Percentiles rank a stretch among this genome's conserved stretches.
These are phyloP conservation scores for Chondrostereum purpureum DNA, from an alignment of 1,284 basidiomycete genomes.

Conservation along the genomic window DNA sequence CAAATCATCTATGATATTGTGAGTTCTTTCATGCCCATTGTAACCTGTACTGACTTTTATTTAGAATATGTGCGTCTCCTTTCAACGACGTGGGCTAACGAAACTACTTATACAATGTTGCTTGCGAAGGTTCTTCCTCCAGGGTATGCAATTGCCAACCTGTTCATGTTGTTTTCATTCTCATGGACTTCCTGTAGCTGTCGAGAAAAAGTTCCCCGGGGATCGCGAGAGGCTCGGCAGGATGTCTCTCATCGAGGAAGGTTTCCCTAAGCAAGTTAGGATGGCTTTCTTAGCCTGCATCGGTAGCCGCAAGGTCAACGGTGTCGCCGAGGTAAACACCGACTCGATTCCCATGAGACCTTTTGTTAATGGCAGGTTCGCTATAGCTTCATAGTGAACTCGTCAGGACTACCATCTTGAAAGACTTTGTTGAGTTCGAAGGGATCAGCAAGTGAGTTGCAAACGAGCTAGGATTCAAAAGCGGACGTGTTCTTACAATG, in stretches of 20 bases:
- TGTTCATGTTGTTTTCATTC: slow-evolving; percentile 1
- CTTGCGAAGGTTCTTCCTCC: slow-evolving; percentile 32
- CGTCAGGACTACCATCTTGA: slow-evolving; percentile 75
- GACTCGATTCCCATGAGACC: neutral
- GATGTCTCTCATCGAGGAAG: slow-evolving; percentile 92
- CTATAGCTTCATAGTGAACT: slow-evolving; percentile 65
- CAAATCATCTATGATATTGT: slow-evolving; percentile 90
- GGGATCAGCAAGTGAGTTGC: slow-evolving; percentile 66
- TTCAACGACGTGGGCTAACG: too few species aligned
- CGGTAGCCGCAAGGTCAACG: slow-evolving; percentile 84
- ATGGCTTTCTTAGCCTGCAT: slow-evolving; percentile 85
- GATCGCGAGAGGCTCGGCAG: slow-evolving; percentile 73
- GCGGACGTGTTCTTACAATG: neutral
- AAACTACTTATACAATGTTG: too few species aligned
- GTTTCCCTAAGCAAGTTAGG: slow-evolving; percentile 75
- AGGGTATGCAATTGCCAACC: neutral
- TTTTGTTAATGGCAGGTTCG: neutral
- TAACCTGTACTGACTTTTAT: slow-evolving; percentile 1
- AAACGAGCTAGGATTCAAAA: neutral
- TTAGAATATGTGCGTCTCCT: slow-evolving; percentile 24
- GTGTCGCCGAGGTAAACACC: slow-evolving; percentile 79
- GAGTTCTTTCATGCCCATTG: slow-evolving; percentile 22
- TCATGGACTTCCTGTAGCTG: slow-evolving; percentile 42
- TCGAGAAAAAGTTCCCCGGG: slow-evolving; percentile 84
- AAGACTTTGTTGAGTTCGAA: slow-evolving; percentile 86